phyloP scores from a whole-genome alignment of 768 basidiomycete genomes.

The Trametes cubensis region DNA sequence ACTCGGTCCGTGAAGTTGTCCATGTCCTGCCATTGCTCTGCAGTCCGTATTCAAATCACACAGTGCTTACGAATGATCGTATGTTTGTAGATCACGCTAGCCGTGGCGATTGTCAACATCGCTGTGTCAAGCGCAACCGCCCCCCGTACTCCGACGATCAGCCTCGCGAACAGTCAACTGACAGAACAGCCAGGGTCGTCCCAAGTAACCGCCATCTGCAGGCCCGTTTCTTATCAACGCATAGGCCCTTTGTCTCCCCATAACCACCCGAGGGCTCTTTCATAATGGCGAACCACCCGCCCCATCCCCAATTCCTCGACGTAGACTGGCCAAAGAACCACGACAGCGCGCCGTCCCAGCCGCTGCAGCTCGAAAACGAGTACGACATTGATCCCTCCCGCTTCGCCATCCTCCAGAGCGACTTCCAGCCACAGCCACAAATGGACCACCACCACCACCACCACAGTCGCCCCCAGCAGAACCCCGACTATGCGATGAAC shows the following conservation, averaged over 20 bases:
- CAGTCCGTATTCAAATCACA: not conserved
- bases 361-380: constrained; percentile 27
- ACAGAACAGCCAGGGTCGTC: no score
- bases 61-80: constrained; percentile 1
- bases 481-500: not conserved
- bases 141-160: not conserved
- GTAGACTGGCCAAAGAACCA: constrained; percentile 20
- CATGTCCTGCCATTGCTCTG: not conserved
- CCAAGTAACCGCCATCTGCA: not conserved
- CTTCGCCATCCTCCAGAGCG: constrained; percentile 24
- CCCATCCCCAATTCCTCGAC: constrained; percentile 23
- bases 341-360: constrained; percentile 8
- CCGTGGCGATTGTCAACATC: not conserved
- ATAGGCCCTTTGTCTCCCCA: not conserved
- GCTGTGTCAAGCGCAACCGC: not conserved
- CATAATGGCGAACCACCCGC: constrained; percentile 22
- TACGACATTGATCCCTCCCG: constrained; percentile 29
- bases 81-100: constrained; percentile 11
- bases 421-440: constrained; percentile 5
- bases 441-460: constrained; percentile 10
- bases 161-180: constrained; percentile 5
- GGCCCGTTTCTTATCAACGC: not conserved
- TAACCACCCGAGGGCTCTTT: not conserved
- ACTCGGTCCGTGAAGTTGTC: not conserved
- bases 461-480: constrained; percentile 9